Evolutionary conservation across 495 filamentous ascomycete genomes (phyloP), one percentile per base, ranked within the genome.

Genomic region (Podospora pseudopauciseta): DNA sequence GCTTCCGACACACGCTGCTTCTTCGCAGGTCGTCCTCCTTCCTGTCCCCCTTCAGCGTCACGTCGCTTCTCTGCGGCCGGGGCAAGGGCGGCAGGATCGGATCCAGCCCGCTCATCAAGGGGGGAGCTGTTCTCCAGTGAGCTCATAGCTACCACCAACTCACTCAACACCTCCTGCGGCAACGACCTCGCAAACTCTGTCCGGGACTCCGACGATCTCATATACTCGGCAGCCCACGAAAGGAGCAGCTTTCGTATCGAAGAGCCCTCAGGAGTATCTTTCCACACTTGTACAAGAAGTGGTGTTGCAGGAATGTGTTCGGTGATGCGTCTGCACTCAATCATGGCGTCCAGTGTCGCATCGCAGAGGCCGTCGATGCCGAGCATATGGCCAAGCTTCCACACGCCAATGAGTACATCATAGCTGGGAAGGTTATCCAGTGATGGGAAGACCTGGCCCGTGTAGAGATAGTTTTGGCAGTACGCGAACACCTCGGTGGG

Each of bases 81-180:
- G 39, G 71, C 69, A 9, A 64, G 72, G 11, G 66, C 64, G 49
- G 70, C 60, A 20, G 67, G 55, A 13, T 55, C 60, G 26, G 49
- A 49, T 5, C 9, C 39, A 18, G 39, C 39, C 39, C 39, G 39
- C 39, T 49, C 39, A 16, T 49, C 39, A 49, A 13, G 15, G 9
- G 39, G 39, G 13, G 39, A 49, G 39, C 19, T 20, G 55, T 58
- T 58, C 55, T 82, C 76, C 27, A 83, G 70, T 11, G 80, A 80
- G 71, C 82, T 84, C 83, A 86, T 85, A n/a, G 83, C 80, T 2
- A 86, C 80, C 0, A 86, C 85, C 9, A 86, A 75, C 69, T 86
- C 85, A 63, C 81, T 85, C 19, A 86, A 64, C 6, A 86, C 83
- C 69, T 84, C 83, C 70, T 86, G 79, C 0, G 85, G 85, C 2